Conservation (phyloP, 306 rosid species). For the Sicyos edulis region DNA sequence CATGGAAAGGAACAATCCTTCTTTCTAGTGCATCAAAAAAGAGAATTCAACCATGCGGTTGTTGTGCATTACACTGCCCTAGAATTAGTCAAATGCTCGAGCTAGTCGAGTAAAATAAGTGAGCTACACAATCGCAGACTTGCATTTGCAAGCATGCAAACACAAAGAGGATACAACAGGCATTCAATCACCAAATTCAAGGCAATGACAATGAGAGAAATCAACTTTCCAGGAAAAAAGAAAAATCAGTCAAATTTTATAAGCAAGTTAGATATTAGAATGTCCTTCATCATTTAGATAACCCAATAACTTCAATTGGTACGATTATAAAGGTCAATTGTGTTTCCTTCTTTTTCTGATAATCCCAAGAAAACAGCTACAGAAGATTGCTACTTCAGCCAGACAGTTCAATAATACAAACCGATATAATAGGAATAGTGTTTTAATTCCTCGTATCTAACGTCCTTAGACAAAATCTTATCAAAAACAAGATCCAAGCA, state of each 20-base stretch:
- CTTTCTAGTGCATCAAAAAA: background rate
- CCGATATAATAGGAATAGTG: background rate
- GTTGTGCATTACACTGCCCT: background rate
- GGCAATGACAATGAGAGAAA: conserved; percentile 7
- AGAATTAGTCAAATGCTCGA: background rate
- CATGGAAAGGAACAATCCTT: background rate
- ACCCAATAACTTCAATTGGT: background rate
- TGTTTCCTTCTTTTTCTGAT: conserved; percentile 1
- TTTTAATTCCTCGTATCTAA: background rate
- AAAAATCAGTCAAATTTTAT: background rate
- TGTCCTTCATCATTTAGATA: background rate
- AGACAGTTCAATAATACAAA: background rate
- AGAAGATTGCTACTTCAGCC: background rate
- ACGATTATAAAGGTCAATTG: background rate
- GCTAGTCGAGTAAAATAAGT: background rate
- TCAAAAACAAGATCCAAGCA: background rate
- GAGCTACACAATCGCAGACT: background rate
- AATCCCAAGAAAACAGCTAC: conserved; percentile 5
- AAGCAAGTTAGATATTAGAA: too few species aligned
- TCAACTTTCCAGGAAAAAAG: background rate
- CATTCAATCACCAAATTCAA: conserved; percentile 4
- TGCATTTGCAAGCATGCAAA: background rate
- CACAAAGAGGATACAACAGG: background rate
- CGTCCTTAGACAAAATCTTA: background rate
- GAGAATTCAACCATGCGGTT: conserved; percentile 1